These are phyloP conservation scores for Venturia asperata DNA, from an alignment of 2,329 filamentous ascomycete species.

Conservation along the genomic window DNA sequence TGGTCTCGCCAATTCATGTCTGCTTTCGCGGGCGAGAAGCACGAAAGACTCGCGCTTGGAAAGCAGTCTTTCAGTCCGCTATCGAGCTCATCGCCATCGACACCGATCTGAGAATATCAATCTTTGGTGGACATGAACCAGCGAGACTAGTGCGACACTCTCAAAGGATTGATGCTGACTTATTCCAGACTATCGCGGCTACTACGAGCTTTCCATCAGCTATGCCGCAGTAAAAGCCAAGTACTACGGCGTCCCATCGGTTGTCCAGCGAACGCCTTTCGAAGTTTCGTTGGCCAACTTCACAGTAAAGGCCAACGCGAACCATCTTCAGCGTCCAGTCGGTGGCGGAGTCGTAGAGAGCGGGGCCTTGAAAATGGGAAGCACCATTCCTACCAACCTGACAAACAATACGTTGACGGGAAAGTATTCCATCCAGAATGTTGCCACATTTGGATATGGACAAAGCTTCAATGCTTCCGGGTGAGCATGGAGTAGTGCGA, in stretches of 20 bases:
- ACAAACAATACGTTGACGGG: conserved; percentile 11
- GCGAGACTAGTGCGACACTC: too few species aligned
- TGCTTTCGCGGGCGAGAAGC: too few species aligned
- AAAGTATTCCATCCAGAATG: conserved; percentile 2
- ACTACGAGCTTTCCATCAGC: conserved; percentile 57
- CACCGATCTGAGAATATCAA: too few species aligned
- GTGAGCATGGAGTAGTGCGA: not conserved
- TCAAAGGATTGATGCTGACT: not conserved
- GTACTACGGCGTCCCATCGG: conserved; percentile 58
- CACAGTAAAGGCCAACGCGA: conserved; percentile 56
- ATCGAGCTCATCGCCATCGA: too few species aligned
- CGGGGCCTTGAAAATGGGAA: conserved; percentile 48
- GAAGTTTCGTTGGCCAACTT: conserved; percentile 65
- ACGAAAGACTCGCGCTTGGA: too few species aligned
- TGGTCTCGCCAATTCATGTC: not conserved
- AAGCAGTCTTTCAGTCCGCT: too few species aligned
- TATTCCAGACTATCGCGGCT: conserved; percentile 56
- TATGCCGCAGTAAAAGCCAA: conserved; percentile 53
- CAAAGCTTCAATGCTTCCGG: not conserved
- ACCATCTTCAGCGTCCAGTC: conserved; percentile 47
- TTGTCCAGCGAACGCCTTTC: conserved; percentile 52
- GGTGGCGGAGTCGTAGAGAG: conserved; percentile 47
- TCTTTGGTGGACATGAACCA: too few species aligned
- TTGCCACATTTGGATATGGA: not conserved
- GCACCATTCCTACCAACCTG: conserved; percentile 20